Percentiles rank a stretch among this genome's conserved stretches.
These are phyloP conservation scores for Microcyclospora tardicrescens DNA, from an alignment of 2,329 filamentous ascomycete species.

Conservation along the genomic window DNA sequence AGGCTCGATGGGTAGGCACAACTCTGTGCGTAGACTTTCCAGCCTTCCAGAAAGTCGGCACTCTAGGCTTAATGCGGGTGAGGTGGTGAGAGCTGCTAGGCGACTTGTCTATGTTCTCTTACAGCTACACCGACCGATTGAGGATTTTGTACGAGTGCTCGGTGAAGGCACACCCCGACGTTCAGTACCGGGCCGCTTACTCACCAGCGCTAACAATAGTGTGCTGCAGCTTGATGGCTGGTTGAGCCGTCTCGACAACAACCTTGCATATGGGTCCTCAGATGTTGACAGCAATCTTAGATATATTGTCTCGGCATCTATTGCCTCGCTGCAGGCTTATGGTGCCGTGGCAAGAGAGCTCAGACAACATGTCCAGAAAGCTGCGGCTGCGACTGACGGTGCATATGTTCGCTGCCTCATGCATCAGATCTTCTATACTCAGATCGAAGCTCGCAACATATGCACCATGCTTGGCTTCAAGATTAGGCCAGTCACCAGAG, in stretches of 20 bases:
- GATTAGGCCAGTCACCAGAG: conserved; percentile 11
- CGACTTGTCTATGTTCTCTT: conserved; percentile 17
- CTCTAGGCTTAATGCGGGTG: conserved; percentile 11
- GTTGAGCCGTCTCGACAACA: conserved; percentile 38
- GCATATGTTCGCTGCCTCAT: conserved; percentile 47
- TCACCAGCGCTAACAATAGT: conserved; percentile 43
- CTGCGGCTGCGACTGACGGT: conserved; percentile 42
- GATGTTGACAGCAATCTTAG: conserved; percentile 34
- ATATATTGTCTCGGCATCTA: conserved; percentile 28
- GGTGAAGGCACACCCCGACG: conserved; percentile 34
- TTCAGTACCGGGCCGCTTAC: conserved; percentile 42
- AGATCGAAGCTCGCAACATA: conserved; percentile 48
- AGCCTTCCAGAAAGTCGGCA: conserved; percentile 17
- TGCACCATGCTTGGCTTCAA: conserved; percentile 39
- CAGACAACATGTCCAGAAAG: conserved; percentile 35
- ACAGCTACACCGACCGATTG: conserved; percentile 16
- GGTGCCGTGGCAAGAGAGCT: conserved; percentile 37
- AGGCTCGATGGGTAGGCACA: conserved; percentile 10
- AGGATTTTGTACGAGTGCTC: conserved; percentile 26
- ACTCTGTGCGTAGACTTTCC: conserved; percentile 11
- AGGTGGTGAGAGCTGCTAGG: conserved; percentile 14
- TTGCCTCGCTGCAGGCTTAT: conserved; percentile 38
- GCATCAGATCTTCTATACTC: conserved; percentile 44
- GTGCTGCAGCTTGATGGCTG: conserved; percentile 44
- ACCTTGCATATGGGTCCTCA: conserved; percentile 33